A percentile compares a stretch with the other conserved stretches of the same genome.
phyloP scores from a whole-genome alignment of 345 rosid species.

The Ceriops tagal region DNA sequence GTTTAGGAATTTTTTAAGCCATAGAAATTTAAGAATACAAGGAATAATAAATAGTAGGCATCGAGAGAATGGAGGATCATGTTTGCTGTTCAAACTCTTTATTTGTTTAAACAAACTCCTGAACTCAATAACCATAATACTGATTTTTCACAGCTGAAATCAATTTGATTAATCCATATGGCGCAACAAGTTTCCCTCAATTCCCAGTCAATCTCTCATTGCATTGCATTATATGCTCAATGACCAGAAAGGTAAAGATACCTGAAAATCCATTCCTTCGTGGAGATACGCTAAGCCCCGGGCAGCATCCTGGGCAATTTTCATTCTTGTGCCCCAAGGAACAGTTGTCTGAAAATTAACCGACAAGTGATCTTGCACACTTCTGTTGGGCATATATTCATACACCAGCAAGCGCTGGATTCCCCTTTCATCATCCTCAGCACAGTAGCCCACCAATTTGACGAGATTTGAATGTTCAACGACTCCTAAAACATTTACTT shows the following conservation, averaged over 20 bases:
- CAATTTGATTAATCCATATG: no score
- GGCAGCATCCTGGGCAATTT: slow-evolving; percentile 83
- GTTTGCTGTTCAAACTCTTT: no score
- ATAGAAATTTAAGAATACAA: no score
- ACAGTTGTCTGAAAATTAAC: slow-evolving; percentile 57
- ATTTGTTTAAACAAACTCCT: no score
- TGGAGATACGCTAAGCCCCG: slow-evolving; percentile 87
- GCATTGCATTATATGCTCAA: no score
- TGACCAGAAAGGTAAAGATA: slow-evolving; percentile 8
- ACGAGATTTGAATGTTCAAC: slow-evolving; percentile 93
- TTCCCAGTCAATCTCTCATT: no score
- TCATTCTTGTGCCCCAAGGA: slow-evolving; percentile 70
- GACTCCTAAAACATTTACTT: slow-evolving; percentile 85
- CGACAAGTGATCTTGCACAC: slow-evolving; percentile 88
- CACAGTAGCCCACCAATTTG: slow-evolving; percentile 83
- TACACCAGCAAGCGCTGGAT: slow-evolving; percentile 88
- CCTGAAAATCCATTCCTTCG: slow-evolving; percentile 97
- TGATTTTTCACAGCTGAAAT: no score
- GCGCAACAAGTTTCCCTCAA: no score
- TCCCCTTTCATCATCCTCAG: slow-evolving; percentile 96
- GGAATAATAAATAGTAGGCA: no score
- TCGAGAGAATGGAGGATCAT: no score
- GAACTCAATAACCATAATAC: no score
- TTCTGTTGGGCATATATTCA: slow-evolving; percentile 85
- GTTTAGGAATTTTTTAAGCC: no score